phyloP scores from a whole-genome alignment of 2,329 filamentous ascomycete species.

The Cladosporium sp. region DNA sequence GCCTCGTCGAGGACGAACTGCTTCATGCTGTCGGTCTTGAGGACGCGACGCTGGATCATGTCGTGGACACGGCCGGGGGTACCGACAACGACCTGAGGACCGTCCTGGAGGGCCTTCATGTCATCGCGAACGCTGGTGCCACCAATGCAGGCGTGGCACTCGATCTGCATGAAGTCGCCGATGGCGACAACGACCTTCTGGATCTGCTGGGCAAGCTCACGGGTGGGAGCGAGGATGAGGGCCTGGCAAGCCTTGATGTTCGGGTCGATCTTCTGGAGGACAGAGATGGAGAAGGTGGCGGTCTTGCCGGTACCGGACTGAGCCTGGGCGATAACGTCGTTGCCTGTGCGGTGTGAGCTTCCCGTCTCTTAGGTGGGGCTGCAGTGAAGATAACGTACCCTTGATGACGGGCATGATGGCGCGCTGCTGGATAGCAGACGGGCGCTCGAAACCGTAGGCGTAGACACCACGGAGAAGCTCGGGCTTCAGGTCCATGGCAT shows the following conservation, averaged over 20 bases:
- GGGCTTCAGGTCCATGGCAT: slow-evolving; percentile 93
- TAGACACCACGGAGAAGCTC: slow-evolving; percentile 99
- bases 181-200: slow-evolving; percentile 98
- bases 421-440: slow-evolving; percentile 98
- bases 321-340: slow-evolving; percentile 99
- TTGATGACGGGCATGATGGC: slow-evolving; percentile 99
- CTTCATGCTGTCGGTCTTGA: slow-evolving; percentile 69
- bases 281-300: slow-evolving; percentile 98
- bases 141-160: slow-evolving; percentile 97
- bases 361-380: background rate
- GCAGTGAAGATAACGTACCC: slow-evolving; percentile 53
- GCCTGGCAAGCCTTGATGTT: slow-evolving; percentile 96
- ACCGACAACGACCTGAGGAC: slow-evolving; percentile 94
- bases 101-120: slow-evolving; percentile 76
- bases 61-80: slow-evolving; percentile 94
- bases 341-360: slow-evolving; percentile 49
- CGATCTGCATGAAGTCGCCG: slow-evolving; percentile 99
- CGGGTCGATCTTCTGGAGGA: slow-evolving; percentile 96
- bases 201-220: slow-evolving; percentile 95
- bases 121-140: slow-evolving; percentile 97
- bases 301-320: slow-evolving; percentile 99
- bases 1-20: slow-evolving; percentile 73
- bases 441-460: slow-evolving; percentile 99
- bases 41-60: slow-evolving; percentile 69
- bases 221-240: slow-evolving; percentile 88